Percentiles rank a stretch among this genome's conserved stretches.
phyloP scores from a whole-genome alignment of 805 yeast species.

The Blastobotrys mokoenaii region DNA sequence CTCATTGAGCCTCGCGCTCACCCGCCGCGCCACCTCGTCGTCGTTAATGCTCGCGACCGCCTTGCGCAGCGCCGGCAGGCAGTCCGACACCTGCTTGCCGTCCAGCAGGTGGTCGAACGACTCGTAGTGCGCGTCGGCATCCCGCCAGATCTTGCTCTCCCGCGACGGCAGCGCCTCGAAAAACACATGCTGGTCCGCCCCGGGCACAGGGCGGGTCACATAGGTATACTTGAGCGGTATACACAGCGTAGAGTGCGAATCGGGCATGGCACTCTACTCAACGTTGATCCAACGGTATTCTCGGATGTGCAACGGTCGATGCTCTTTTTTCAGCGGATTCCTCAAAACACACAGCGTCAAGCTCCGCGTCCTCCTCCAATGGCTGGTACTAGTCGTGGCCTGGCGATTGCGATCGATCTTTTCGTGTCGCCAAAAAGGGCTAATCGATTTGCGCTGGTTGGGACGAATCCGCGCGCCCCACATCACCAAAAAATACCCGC shows the following conservation, averaged over 20 bases:
- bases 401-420: background rate
- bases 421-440: background rate
- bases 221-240: constrained; percentile 11
- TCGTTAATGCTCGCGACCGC: constrained; percentile 10
- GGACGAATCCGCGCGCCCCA: too few relatives aligned
- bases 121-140: background rate
- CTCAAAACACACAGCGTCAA: too few relatives aligned
- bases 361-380: too few relatives aligned
- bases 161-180: constrained; percentile 1
- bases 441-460: too few relatives aligned
- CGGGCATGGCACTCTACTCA: background rate
- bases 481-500: too few relatives aligned
- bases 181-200: background rate
- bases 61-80: constrained; percentile 12
- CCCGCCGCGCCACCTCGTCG: background rate
- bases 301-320: too few relatives aligned
- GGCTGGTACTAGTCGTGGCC: too few relatives aligned
- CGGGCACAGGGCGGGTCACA: constrained; percentile 4
- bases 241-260: constrained; percentile 5
- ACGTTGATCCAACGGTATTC: too few relatives aligned
- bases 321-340: too few relatives aligned
- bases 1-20: constrained; percentile 22
- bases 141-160: constrained; percentile 2
- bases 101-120: constrained; percentile 1
- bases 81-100: constrained; percentile 9